Evolutionary conservation across 169 alveolate genomes (phyloP).

Genomic region (Perkinsus chesapeaki): DNA sequence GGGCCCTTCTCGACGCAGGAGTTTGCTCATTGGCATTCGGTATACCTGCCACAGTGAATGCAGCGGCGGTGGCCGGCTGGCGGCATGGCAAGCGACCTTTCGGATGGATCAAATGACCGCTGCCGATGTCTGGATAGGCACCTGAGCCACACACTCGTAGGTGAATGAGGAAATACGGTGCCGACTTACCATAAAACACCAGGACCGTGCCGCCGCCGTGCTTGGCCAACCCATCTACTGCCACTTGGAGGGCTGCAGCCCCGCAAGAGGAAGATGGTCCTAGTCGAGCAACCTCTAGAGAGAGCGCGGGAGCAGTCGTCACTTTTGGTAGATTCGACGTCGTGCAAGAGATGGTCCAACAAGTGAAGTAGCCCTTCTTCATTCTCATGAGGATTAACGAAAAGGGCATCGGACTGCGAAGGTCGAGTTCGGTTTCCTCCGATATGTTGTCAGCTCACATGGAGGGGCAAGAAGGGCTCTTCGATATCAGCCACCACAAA

Average conservation of each 20-base stretch:
- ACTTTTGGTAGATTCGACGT: neutral
- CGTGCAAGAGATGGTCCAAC: neutral
- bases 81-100: neutral
- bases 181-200: neutral
- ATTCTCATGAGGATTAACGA: neutral
- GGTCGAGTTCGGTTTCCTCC: neutral
- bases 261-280: neutral
- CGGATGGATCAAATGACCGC: neutral
- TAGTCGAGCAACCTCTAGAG: neutral
- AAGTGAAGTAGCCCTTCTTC: neutral
- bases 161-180: neutral
- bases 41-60: neutral
- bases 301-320: neutral
- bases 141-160: neutral
- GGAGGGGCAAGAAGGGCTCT: neutral
- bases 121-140: neutral
- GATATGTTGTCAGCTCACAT: neutral
- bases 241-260: neutral
- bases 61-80: neutral
- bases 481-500: neutral
- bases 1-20: neutral
- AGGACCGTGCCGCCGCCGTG: neutral
- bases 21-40: neutral
- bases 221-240: neutral
- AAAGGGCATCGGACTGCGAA: neutral